Percentiles rank a stretch among this genome's conserved stretches.
These are phyloP conservation scores for Smittium mucronatum DNA, from an alignment of 371 early-diverging fungal species.

Conservation along the genomic window DNA sequence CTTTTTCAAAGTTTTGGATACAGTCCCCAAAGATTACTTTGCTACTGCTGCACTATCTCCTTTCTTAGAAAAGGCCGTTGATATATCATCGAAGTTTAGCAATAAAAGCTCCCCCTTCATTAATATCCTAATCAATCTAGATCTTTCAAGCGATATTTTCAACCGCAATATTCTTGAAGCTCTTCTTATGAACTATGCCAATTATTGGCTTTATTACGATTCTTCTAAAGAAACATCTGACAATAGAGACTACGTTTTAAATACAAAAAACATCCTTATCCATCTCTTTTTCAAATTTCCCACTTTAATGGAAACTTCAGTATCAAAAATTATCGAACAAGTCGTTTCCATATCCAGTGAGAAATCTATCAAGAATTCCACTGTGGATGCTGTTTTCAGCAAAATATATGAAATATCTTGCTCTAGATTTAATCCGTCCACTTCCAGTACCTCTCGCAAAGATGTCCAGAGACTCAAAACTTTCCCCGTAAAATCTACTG, in stretches of 20 bases:
- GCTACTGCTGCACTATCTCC: not conserved
- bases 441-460: not conserved
- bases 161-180: not conserved
- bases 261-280: not conserved
- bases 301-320: not conserved
- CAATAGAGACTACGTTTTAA: not conserved
- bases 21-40: not conserved
- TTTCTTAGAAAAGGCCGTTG: not conserved
- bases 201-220: not conserved
- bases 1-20: not conserved
- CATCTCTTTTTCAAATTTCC: not conserved
- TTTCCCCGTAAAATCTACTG: constrained; percentile 13
- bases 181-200: not conserved
- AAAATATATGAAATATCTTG: not conserved
- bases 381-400: not conserved
- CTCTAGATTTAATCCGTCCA: not conserved
- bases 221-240: not conserved
- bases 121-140: not conserved
- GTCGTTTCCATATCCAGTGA: not conserved
- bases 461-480: not conserved
- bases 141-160: not conserved
- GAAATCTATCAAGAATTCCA: not conserved
- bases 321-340: not conserved
- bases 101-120: not conserved
- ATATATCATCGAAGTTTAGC: not conserved